Percentiles rank a stretch among this genome's conserved stretches.
Evolutionary conservation across 257 asterid genomes (phyloP).

Genomic region (Rehmannia glutinosa): DNA sequence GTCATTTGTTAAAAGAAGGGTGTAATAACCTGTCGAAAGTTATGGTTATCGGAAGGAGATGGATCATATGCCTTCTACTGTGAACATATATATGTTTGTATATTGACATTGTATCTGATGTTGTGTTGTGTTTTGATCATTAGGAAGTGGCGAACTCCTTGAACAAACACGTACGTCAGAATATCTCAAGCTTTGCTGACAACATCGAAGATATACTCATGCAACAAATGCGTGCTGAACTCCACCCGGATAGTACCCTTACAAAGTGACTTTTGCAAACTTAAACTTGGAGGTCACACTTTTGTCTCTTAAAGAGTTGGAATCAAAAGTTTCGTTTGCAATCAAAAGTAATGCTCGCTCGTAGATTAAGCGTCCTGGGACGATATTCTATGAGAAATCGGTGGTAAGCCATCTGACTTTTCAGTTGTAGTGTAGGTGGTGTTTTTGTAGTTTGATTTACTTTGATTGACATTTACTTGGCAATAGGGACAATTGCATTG

Average conservation of each 20-base stretch:
- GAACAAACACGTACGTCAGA: conserved; percentile 34
- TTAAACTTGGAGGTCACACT: too few species aligned
- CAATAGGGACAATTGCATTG: not conserved
- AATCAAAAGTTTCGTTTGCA: not conserved
- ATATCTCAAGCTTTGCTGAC: conserved; percentile 49
- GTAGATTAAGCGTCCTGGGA: too few species aligned
- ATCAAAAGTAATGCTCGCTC: not conserved
- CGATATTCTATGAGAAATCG: too few species aligned
- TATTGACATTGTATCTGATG: not conserved
- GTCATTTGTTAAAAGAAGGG: too few species aligned
- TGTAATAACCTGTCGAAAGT: too few species aligned
- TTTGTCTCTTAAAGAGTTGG: not conserved
- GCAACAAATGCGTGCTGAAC: conserved; percentile 51
- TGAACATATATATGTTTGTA: too few species aligned
- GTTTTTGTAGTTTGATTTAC: not conserved
- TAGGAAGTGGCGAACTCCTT: conserved; percentile 68
- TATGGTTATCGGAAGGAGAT: too few species aligned
- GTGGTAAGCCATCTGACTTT: not conserved
- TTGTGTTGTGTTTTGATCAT: conserved; percentile 9
- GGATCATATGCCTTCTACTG: too few species aligned
- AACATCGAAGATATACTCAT: conserved; percentile 59
- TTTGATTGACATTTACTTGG: not conserved
- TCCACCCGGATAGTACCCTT: conserved; percentile 24
- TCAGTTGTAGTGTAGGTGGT: not conserved
- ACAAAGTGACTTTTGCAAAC: too few species aligned